Base-by-base conservation (phyloP, 306 rosid species). In the cucumber (Cucumis sativus) region DNA sequence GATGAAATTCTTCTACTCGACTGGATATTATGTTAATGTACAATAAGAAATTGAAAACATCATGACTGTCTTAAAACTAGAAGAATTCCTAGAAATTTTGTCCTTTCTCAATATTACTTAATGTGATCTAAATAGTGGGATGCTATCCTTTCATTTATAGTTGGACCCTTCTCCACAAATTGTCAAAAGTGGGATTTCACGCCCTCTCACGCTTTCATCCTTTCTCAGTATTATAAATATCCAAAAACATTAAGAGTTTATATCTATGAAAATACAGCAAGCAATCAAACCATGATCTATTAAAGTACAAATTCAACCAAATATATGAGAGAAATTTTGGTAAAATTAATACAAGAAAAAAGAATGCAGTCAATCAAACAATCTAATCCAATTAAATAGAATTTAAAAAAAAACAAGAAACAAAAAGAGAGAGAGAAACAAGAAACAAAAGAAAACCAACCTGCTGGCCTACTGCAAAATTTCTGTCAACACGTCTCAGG, bases 391-490 rank as follows among this genome's bases (percentile, higher is more conserved):
- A 30, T 30, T 13, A 61, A 25, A 10, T 13, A 35, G 10, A 67
- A 41, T 0, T 28, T 23, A 17, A 18, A 9, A 6, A 6, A 33
- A n/a, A 40, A 67, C 1, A 17, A 18, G 1, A 13, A 13, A 13
- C 2, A 10, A 11, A 47, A 12, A 47, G 47, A 47, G 52, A 47
- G 52, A 47, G 52, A 47, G 54, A 47, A 47, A 47, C 54, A 47
- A 47, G 54, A 47, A 12, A 35, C 5, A 57, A 21, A 18, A 45
- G 4, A 70, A 25, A 9, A 80, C 97, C 69, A 57, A 95, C 98
- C 98, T 94, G 98, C 84, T 94, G 98, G 21, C 98, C 97, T 5
- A 90, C 97, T 60, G 89, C 98, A 81, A 86, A 81, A 78, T 90
- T 73, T 86, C 85, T 86, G 87, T 94, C 97, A 52, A 94, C 92